Evolutionary conservation across 1,284 basidiomycete genomes (phyloP), one percentile per base, ranked within the genome.

Genomic region (Cerrena zonata): DNA sequence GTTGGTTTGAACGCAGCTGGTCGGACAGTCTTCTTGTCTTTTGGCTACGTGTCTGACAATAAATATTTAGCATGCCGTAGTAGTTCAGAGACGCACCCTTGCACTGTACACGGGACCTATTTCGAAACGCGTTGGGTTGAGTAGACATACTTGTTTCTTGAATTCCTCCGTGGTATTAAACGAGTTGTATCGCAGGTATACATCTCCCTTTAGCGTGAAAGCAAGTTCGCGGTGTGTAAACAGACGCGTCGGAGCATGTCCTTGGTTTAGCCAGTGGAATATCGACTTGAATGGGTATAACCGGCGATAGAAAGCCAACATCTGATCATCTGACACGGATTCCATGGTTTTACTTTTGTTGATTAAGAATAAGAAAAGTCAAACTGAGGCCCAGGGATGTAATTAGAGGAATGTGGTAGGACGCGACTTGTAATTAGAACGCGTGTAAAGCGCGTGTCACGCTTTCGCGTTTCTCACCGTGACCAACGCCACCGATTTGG

Each of bases 161-260:
- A 98, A 83, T 52, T 98, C 95, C 5, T 96, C 92, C 2, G 79
- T 78, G 23, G 77, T 84, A 27, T 74, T 75, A 68, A 96, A 99
- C 3, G 91, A 96, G 65, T 96, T 89, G 76, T 98, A 99, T 10
- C 95, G 88, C 50, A 99, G 76, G 67, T 99, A 98, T 3, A 91
- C 85, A 59, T 98, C 94, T 53, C 89, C 89, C 48, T 80, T 80
- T 13, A 99, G 80, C 2, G 94, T 97, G 65, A 97, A 95, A n/a
- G 95, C 89, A 66, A 99, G 96, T 68, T 99, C 95, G 63, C 95
- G 87, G 64, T 98, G 82, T 4, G 90, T 89, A 70, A 91, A 95
- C 48, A 91, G 79, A 56, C 81, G 82, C 12, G 78, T 76, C 4
- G 86, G 80, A 56, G 77, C 72, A 54, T 90, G 86, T 54, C 89